Conservation (phyloP, 371 early-diverging fungal genomes). For the Nematocida sp. region DNA sequence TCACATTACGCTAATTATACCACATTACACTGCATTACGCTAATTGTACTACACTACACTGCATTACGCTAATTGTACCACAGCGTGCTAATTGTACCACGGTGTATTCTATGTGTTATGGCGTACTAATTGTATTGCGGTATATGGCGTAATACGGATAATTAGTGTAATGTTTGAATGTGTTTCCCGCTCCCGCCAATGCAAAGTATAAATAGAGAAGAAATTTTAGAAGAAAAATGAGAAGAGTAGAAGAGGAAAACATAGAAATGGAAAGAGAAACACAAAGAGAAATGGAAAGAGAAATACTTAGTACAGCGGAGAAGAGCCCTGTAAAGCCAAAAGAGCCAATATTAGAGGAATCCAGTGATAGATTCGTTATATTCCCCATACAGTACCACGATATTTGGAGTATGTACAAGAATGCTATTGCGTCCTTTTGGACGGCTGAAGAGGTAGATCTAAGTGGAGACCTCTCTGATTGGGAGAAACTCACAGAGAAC, state of each 20-base stretch:
- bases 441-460: conserved; percentile 97
- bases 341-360: conserved; percentile 59
- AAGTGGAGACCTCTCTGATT: conserved; percentile 82
- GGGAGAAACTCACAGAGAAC: conserved; percentile 79
- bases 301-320: not conserved
- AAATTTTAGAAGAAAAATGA: no score
- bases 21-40: no score
- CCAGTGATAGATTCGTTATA: conserved; percentile 63
- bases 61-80: no score
- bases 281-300: not conserved
- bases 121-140: no score
- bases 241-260: not conserved
- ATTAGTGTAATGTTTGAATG: no score
- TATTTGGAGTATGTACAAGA: conserved; percentile 97
- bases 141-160: no score
- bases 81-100: no score
- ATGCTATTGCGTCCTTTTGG: conserved; percentile 97
- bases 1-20: not conserved
- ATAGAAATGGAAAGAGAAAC: not conserved
- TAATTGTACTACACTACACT: no score
- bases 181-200: conserved; percentile 49
- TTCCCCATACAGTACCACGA: conserved; percentile 65
- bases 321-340: not conserved
- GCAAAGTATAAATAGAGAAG: conserved; percentile 51
- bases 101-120: no score